Percentiles rank a stretch among this genome's conserved stretches.
These are phyloP conservation scores for Suillus americanus DNA, from an alignment of 768 basidiomycete genomes.

Conservation along the genomic window DNA sequence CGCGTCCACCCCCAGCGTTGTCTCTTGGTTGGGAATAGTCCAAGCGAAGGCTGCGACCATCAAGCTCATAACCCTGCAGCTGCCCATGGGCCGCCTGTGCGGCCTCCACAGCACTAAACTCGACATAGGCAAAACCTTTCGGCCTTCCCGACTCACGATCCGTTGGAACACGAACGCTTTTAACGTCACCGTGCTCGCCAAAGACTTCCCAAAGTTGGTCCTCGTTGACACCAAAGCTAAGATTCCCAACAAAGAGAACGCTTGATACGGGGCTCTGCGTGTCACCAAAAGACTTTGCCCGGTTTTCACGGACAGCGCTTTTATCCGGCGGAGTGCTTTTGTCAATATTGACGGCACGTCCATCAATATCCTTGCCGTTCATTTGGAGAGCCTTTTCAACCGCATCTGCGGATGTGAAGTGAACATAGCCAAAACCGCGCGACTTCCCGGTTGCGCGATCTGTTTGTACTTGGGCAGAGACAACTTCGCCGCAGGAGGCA, in stretches of 20 bases:
- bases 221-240: constrained; percentile 78
- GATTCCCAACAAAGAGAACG: constrained; percentile 89
- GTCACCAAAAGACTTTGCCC: constrained; percentile 80
- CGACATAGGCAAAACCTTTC: constrained; percentile 97
- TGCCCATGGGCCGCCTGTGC: constrained; percentile 81
- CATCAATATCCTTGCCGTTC: constrained; percentile 90
- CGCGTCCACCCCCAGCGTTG: constrained; percentile 44
- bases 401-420: constrained; percentile 67
- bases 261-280: constrained; percentile 59
- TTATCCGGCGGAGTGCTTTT: constrained; percentile 66
- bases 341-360: constrained; percentile 85
- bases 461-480: constrained; percentile 84
- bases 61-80: constrained; percentile 70
- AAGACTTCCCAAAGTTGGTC: constrained; percentile 90
- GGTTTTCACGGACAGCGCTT: constrained; percentile 56
- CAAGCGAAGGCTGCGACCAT: constrained; percentile 76
- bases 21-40: constrained; percentile 88
- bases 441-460: constrained; percentile 82
- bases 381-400: constrained; percentile 79
- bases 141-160: constrained; percentile 87
- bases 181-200: constrained; percentile 81
- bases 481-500: constrained; percentile 83
- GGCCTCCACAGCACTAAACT: constrained; percentile 78
- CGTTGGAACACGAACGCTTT: constrained; percentile 87
- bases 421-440: constrained; percentile 83